Base-by-base conservation (phyloP, 768 basidiomycete species). In the Termitomyces sp. region DNA sequence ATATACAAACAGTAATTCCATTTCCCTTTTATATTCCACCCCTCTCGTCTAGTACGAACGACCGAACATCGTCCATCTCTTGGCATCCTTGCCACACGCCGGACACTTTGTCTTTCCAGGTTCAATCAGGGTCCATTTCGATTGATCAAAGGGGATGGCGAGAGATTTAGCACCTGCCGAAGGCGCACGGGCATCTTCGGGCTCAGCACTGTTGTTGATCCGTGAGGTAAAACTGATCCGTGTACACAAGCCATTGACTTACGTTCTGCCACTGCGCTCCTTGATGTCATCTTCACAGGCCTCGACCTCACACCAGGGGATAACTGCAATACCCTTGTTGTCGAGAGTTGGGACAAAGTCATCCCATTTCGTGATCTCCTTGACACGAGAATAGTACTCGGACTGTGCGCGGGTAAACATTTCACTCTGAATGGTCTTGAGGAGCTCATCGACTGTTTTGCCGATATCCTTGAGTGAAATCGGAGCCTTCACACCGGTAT, bases 201-300 rank as follows among this genome's bases (percentile, higher is more conserved):
- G 89, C 69, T 94, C 92, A 58, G 89, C 79, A 60, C 89, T 94
- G 62, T 57, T 63, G 42, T 57, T 63, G 45, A 56, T 58, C 54
- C 58, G 41, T 46, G 59, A 59, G 26, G 57, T 41, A 65, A 42
- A 40, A 44, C 30, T 60, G 59, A 56, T 53, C 48, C 42, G 37
- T 28, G 28, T 28, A 30, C 49, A 6, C 57, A 53, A n/a, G 21
- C 38, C 30, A 17, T 41, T 42, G 19, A 74, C 75, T 78, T 71
- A 95, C 91, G 88, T 83, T 70, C 84, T 78, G 55, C 85, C 92
- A 67, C 87, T 92, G 60, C 91, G 80, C 65, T 98, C 94, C 78
- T 99, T 98, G 79, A 99, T 98, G 65, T 94, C 91, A 68, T 99
- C 96, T 71, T 99, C 97, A 67, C 97, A 99, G 14, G 78, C 80